Evolutionary conservation across 805 yeast species (phyloP).

Genomic region (Kockiozyma suomiensis): DNA sequence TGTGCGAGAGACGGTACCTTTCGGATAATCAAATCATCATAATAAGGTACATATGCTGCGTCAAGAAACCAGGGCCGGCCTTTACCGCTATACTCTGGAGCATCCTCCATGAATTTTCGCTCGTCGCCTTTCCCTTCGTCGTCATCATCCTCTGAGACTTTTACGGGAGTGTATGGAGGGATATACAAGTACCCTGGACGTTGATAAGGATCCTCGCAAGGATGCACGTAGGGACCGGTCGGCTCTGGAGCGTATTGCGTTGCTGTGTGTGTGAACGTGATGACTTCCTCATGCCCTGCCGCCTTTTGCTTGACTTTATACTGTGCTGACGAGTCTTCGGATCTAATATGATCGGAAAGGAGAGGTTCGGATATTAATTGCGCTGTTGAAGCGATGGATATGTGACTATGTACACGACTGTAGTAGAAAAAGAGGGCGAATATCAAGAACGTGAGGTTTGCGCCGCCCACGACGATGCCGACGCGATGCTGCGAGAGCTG

Average conservation of each 20-base stretch:
- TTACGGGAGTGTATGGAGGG: background rate
- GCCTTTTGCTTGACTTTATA: background rate
- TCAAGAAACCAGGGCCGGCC: background rate
- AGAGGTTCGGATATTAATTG: background rate
- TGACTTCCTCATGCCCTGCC: background rate
- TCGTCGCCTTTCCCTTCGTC: too few relatives aligned
- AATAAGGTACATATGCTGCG: constrained; percentile 3
- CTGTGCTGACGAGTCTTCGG: too few relatives aligned
- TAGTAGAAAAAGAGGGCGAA: background rate
- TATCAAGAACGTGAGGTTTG: background rate
- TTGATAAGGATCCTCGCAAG: constrained; percentile 29
- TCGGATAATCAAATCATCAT: background rate
- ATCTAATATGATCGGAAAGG: too few relatives aligned
- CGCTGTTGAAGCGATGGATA: background rate
- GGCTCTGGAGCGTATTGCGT: background rate
- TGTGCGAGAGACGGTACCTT: background rate
- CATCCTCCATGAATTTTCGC: background rate
- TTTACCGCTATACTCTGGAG: background rate
- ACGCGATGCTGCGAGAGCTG: background rate
- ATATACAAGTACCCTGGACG: constrained; percentile 21
- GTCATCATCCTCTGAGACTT: too few relatives aligned
- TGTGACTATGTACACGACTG: background rate
- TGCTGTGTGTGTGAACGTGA: constrained; percentile 1
- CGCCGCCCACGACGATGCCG: background rate
- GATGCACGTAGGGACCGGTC: background rate